Conservation (phyloP, 371 early-diverging fungal species). For the Apophysomyces ossiformis region DNA sequence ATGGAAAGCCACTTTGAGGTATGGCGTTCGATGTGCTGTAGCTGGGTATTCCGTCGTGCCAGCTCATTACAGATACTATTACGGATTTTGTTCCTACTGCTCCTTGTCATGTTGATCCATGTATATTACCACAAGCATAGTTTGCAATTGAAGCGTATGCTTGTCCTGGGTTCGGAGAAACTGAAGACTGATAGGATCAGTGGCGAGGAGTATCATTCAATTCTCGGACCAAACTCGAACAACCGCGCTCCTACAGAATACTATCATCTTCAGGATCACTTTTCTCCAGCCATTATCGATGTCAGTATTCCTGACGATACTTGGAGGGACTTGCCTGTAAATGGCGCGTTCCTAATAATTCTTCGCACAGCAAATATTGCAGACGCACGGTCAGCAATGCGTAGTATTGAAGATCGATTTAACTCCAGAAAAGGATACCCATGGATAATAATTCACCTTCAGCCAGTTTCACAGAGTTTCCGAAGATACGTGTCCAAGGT, state of each 20-base stretch:
- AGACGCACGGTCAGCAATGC: constrained; percentile 39
- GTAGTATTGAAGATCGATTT: constrained; percentile 52
- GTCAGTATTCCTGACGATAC: constrained; percentile 14
- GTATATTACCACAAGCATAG: constrained; percentile 13
- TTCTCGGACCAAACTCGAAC: not conserved
- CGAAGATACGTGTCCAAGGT: constrained; percentile 33
- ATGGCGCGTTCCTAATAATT: constrained; percentile 41
- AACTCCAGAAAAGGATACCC: constrained; percentile 48
- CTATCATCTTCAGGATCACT: constrained; percentile 13
- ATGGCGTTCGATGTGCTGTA: constrained; percentile 12
- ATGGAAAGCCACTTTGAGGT: not conserved
- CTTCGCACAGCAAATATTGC: constrained; percentile 39
- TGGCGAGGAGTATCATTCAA: not conserved
- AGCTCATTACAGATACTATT: constrained; percentile 15
- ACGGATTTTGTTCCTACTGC: constrained; percentile 7
- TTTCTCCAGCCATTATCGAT: constrained; percentile 4
- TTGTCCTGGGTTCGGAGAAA: constrained; percentile 7
- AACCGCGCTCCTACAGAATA: not conserved
- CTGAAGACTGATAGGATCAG: not conserved
- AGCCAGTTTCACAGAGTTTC: constrained; percentile 41
- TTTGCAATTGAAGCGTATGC: constrained; percentile 2
- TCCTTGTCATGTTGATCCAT: constrained; percentile 1
- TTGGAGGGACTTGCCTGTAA: constrained; percentile 28
- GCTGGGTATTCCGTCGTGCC: constrained; percentile 13
- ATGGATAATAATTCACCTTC: constrained; percentile 53